These are phyloP conservation scores for Leishmania turanica DNA, from an alignment of 208 protist genomes.

Conservation along the genomic window DNA sequence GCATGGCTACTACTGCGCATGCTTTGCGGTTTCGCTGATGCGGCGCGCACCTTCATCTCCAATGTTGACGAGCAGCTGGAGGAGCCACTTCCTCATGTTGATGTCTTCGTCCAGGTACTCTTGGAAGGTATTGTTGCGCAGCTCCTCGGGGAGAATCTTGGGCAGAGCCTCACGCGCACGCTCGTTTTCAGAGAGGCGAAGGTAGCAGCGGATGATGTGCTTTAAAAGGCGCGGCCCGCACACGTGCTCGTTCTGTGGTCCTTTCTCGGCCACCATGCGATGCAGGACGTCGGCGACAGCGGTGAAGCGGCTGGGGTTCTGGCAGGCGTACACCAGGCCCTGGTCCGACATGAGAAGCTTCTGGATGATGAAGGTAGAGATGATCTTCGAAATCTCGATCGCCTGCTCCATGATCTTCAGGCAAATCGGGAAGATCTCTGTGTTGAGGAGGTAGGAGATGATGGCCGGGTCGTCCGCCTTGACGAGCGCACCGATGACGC, in stretches of 20 bases:
- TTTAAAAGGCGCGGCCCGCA: conserved; percentile 96
- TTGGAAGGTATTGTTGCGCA: conserved; percentile 87
- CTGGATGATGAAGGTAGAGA: conserved; percentile 99
- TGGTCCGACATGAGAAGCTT: conserved; percentile 98
- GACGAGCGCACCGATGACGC: conserved; percentile 99
- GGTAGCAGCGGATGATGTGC: conserved; percentile 99
- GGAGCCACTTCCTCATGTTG: conserved; percentile 77
- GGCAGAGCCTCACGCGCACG: conserved; percentile 75
- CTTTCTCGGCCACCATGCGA: conserved; percentile 95
- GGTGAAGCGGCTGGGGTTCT: conserved; percentile 96
- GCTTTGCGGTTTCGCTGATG: conserved; percentile 38
- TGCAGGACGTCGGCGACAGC: conserved; percentile 95
- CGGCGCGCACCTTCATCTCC: conserved; percentile 70
- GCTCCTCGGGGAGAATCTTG: conserved; percentile 77
- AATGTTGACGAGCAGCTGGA: conserved; percentile 87
- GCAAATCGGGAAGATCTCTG: conserved; percentile 99
- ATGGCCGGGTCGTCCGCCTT: conserved; percentile 92
- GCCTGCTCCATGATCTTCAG: conserved; percentile 99
- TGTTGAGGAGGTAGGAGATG: conserved; percentile 97
- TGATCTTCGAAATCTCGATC: conserved; percentile 97
- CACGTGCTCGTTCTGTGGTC: conserved; percentile 38
- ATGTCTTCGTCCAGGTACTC: conserved; percentile 66
- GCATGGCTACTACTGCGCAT: background rate
- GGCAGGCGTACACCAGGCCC: conserved; percentile 98
- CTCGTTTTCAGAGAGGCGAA: conserved; percentile 96